Conservation (phyloP, 1,284 basidiomycete genomes). For the Naganishia liquefaciens region DNA sequence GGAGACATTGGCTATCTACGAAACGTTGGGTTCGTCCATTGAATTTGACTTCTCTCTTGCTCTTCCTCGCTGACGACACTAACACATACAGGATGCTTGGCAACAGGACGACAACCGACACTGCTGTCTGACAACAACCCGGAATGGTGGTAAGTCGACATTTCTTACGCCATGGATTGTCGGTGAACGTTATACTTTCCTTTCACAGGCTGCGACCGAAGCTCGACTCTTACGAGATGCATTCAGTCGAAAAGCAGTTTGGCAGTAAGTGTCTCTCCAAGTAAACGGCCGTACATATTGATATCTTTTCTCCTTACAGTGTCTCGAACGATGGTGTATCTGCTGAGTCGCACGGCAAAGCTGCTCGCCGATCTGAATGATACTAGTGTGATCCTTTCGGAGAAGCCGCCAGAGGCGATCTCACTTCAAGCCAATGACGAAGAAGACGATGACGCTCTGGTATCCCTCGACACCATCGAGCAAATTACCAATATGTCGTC, state of each 20-base stretch:
- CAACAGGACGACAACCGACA: conserved; percentile 54
- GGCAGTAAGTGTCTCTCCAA: conserved; percentile 53
- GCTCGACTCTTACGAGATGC: conserved; percentile 48
- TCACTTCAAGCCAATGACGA: background rate
- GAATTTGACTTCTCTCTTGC: background rate
- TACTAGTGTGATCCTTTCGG: conserved; percentile 37
- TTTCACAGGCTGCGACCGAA: conserved; percentile 26
- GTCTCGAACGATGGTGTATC: conserved; percentile 50
- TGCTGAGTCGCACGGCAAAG: conserved; percentile 45
- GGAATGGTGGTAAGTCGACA: conserved; percentile 54
- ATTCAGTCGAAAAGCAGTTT: conserved; percentile 59
- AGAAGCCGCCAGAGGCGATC: conserved; percentile 29
- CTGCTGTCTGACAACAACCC: conserved; percentile 53
- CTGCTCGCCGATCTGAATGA: conserved; percentile 41
- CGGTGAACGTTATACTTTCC: background rate
- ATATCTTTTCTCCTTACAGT: conserved; percentile 35
- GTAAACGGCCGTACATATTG: background rate
- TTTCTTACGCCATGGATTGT: conserved; percentile 34
- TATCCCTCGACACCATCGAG: conserved; percentile 15
- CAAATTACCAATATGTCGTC: conserved; percentile 16
- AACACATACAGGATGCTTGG: conserved; percentile 52
- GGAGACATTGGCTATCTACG: conserved; percentile 59
- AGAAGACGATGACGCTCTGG: conserved; percentile 2
- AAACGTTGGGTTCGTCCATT: conserved; percentile 54
- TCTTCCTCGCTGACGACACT: background rate